Base-by-base conservation (phyloP, 2,329 filamentous ascomycete genomes). In the Hymenoscyphus albidus region DNA sequence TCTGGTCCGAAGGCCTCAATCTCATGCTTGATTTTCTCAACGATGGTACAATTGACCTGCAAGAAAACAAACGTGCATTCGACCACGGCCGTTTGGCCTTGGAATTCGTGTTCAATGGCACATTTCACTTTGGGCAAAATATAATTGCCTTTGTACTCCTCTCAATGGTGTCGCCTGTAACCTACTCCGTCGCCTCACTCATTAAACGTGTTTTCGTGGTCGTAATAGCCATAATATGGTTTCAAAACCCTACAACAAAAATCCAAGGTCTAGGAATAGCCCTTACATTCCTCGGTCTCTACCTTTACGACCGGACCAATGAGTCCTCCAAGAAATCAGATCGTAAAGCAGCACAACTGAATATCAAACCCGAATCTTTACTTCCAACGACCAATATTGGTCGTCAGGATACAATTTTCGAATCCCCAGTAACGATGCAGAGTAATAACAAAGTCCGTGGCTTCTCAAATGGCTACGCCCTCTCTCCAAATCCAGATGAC, bases 201-300 rank as follows among this genome's bases (percentile, higher is more conserved):
- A 95, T 99, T 78, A 99, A 99, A 80, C 90, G 95, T 59, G 95
- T 99, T 13, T 97, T 97, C 74, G 94, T 99, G 73, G 97, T 99
- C 72, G 86, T 95, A 65, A 90, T 97, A 71, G 93, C 95, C 6
- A 94, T 99, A 67, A 80, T 98, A 70, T 99, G 95, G 95, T 99
- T 98, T 78, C 90, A 92, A 69, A 97, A 88, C 76, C 86, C 90
- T 1, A 97, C 95, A 39, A 97, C 92, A 5, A 83, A 82, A 16
- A 77, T 96, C 16, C 95, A 99, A 77, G 92, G 87, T 0, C 82
- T 90, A 54, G 95, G 95, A 16, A 97, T 99, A 72, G 85, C 79
- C 3, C 85, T 99, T 57, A 99, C 95, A 0, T 97, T 97, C 74
- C 72, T 97, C 38, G 95, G 95, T 0, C 83, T 99, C 14, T 99